Conservation (phyloP, 768 basidiomycete genomes). For the Boletus coccyginus region DNA sequence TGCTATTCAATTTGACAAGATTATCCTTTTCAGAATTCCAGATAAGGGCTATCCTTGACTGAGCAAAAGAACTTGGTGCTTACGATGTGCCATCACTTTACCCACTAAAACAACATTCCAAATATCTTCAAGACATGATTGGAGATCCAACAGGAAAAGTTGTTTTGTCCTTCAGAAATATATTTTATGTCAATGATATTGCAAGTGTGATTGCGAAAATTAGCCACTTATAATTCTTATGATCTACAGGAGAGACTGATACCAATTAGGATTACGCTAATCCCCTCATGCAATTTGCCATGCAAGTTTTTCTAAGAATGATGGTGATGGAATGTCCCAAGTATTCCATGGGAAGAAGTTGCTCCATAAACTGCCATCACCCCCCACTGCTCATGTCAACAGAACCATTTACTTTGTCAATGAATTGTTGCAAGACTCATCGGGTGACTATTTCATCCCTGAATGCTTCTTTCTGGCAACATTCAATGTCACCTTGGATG, state of each 20-base stretch:
- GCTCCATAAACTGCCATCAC: background rate
- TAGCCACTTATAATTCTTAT: background rate
- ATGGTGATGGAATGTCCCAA: background rate
- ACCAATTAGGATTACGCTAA: background rate
- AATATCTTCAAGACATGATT: too few relatives aligned
- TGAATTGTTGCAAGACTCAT: background rate
- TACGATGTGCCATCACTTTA: too few relatives aligned
- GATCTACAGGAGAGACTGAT: too few relatives aligned
- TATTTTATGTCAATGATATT: background rate
- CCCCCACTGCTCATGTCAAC: background rate
- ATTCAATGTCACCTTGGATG: too few relatives aligned
- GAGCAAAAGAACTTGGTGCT: too few relatives aligned
- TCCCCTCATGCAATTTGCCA: background rate
- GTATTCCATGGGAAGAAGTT: background rate
- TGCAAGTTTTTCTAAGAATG: constrained; percentile 4
- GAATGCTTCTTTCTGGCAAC: background rate
- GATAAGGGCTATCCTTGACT: too few relatives aligned
- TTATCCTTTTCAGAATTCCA: too few relatives aligned
- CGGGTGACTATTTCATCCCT: constrained; percentile 16
- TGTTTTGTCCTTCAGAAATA: background rate
- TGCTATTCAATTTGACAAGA: too few relatives aligned
- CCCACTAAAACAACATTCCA: too few relatives aligned
- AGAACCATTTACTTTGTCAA: background rate
- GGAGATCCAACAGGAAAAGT: background rate
- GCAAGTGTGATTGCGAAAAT: background rate